Evolutionary conservation across 805 yeast genomes (phyloP), one percentile per base, ranked within the genome.

Genomic region (Kluyveromyces starmeri): DNA sequence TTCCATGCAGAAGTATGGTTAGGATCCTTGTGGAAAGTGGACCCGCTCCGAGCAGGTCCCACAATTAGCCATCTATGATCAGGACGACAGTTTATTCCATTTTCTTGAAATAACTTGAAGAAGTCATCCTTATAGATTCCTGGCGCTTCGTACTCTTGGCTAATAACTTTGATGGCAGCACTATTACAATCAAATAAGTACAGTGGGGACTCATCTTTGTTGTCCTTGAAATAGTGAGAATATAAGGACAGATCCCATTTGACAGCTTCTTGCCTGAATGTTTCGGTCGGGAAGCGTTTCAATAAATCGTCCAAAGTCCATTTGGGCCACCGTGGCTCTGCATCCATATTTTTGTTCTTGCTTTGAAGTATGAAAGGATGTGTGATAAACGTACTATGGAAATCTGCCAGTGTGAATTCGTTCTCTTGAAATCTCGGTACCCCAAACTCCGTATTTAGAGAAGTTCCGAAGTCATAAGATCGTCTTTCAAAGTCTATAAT

Each of bases 21-120:
- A 6, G 96, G 96, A 50, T 86, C 96, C 48, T 88, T 86, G 55
- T 86, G 96, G 56, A 85, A 86, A 0, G 94, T 81, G 1, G 94
- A 83, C 0, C 96, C 96, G 6, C 85, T 75, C 32, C 94, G 59
- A 14, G 62, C 65, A 2, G 94, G 86, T 0, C 96, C 96, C 6
- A 82, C 69, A 30, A 88, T 88, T 15, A 86, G 61, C 96, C 96
- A 86, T n/a, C 89, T 71, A 53, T 82, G 80, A 55, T 86, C 95
- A 1, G 96, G 96, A 32, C 96, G 64, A 46, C 82, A 77, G 11
- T 59, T 56, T 12, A 51, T 36, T 4, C 42, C 41, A 11, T 50
- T 47, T 1, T 44, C 40, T 45, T 44, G 54, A 38, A 80, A 70
- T n/a, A 75, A 53, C 16, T 65, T 67, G 56, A 83, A 83, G 29